phyloP scores from a whole-genome alignment of 1,284 basidiomycete genomes.

The Lentinus polychrous region DNA sequence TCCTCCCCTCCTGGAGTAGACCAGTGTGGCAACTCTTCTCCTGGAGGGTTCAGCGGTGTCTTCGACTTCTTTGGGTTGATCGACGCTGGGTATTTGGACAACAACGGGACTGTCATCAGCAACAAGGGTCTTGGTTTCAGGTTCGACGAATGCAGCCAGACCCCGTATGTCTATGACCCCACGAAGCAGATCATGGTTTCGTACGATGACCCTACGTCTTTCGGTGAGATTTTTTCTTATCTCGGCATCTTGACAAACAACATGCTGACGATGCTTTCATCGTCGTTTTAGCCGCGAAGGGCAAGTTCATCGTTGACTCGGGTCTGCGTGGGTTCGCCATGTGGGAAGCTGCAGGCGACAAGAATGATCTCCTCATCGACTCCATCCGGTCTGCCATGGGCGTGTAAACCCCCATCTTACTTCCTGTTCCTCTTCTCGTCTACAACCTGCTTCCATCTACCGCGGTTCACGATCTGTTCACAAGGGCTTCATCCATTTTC shows the following conservation, averaged over 20 bases:
- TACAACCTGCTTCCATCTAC: no score
- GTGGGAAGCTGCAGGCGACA: constrained; percentile 50
- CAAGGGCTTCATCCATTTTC: no score
- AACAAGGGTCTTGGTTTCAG: constrained; percentile 33
- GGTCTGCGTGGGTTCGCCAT: constrained; percentile 46
- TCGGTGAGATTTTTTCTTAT: constrained; percentile 18
- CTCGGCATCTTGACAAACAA: not conserved
- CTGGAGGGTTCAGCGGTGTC: constrained; percentile 28
- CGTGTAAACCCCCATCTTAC: not conserved
- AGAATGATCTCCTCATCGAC: constrained; percentile 39
- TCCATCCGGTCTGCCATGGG: constrained; percentile 27
- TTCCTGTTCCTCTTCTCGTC: no score
- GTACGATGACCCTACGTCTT: constrained; percentile 33
- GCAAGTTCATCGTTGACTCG: constrained; percentile 26
- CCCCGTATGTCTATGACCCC: constrained; percentile 41
- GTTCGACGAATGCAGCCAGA: constrained; percentile 42
- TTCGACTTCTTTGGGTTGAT: constrained; percentile 38
- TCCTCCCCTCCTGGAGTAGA: constrained; percentile 24
- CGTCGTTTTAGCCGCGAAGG: constrained; percentile 22
- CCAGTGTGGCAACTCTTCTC: constrained; percentile 30
- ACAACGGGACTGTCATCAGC: constrained; percentile 24
- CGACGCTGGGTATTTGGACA: constrained; percentile 31
- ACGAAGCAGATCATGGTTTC: constrained; percentile 31
- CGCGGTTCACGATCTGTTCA: no score
- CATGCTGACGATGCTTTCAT: not conserved